Conservation (phyloP, 148 eudicot genomes). For the Arbutus unedo region DNA sequence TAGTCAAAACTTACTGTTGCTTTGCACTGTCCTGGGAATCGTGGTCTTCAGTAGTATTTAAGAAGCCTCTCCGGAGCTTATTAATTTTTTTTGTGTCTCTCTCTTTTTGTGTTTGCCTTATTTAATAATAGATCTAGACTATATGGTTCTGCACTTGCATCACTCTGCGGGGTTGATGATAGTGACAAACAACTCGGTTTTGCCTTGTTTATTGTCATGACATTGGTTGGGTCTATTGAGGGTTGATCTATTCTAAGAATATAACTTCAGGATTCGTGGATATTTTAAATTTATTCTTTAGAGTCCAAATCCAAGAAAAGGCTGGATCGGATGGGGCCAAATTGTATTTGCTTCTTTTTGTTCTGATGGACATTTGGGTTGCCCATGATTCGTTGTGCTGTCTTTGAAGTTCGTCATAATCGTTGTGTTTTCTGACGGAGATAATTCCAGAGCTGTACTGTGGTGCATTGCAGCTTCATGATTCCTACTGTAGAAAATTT, state of each 20-base stretch:
- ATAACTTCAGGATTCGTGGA: slow-evolving; percentile 5
- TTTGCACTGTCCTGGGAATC: slow-evolving; percentile 5
- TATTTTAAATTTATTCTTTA: slow-evolving; percentile 6
- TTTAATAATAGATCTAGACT: slow-evolving; percentile 25
- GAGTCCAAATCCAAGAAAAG: slow-evolving; percentile 14
- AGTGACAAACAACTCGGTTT: slow-evolving; percentile 20
- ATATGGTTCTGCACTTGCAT: slow-evolving; percentile 26
- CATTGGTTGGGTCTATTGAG: not conserved
- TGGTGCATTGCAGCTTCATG: slow-evolving; percentile 13
- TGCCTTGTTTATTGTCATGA: not conserved
- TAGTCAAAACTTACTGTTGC: slow-evolving; percentile 14
- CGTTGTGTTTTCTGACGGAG: slow-evolving; percentile 13
- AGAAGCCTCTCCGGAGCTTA: slow-evolving; percentile 16
- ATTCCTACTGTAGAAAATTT: slow-evolving; percentile 8
- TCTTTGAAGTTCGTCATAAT: not conserved
- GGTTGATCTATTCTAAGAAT: slow-evolving; percentile 5
- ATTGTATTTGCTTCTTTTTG: slow-evolving; percentile 7
- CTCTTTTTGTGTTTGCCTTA: slow-evolving; percentile 13
- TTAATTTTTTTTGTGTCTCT: slow-evolving; percentile 2
- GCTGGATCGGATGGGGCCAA: not conserved
- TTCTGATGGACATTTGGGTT: slow-evolving; percentile 10
- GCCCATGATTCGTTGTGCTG: not conserved
- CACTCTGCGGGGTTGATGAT: slow-evolving; percentile 23
- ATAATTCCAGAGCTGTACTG: not conserved
- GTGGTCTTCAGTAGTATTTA: slow-evolving; percentile 9